These are phyloP conservation scores for Pichia inconspicua DNA, from an alignment of 1,139 yeast species.

Conservation along the genomic window DNA sequence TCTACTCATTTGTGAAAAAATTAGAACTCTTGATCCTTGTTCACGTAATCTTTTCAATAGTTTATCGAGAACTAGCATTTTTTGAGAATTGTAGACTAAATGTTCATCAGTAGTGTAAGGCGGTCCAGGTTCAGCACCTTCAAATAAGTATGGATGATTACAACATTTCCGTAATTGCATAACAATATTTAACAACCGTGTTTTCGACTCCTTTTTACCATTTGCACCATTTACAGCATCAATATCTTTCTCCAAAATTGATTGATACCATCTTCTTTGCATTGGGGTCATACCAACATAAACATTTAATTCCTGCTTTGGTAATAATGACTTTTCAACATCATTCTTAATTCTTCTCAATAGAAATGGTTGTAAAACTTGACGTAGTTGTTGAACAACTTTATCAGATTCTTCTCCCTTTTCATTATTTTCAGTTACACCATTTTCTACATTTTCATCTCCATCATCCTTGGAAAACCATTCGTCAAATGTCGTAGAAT, in stretches of 20 bases:
- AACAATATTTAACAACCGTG: slow-evolving; percentile 66
- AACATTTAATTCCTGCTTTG: slow-evolving; percentile 65
- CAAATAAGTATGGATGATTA: slow-evolving; percentile 75
- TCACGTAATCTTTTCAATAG: slow-evolving; percentile 51
- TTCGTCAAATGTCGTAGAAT: slow-evolving; percentile 63
- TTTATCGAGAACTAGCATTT: slow-evolving; percentile 65
- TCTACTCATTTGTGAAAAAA: slow-evolving; percentile 78
- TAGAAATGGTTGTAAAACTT: slow-evolving; percentile 72
- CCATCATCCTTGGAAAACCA: slow-evolving; percentile 40
- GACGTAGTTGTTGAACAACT: slow-evolving; percentile 73
- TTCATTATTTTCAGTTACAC: slow-evolving; percentile 22
- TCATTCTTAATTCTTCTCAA: slow-evolving; percentile 71
- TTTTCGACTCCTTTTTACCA: slow-evolving; percentile 67
- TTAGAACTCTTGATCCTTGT: slow-evolving; percentile 69
- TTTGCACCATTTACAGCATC: slow-evolving; percentile 79
- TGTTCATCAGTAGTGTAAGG: slow-evolving; percentile 82
- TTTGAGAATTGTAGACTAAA: slow-evolving; percentile 62
- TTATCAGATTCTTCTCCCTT: slow-evolving; percentile 20
- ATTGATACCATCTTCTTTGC: slow-evolving; percentile 73
- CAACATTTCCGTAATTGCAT: slow-evolving; percentile 82
- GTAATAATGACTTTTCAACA: slow-evolving; percentile 68
- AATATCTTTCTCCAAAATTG: slow-evolving; percentile 67
- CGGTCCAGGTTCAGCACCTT: slow-evolving; percentile 86
- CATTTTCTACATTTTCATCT: slow-evolving; percentile 23
- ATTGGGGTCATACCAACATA: slow-evolving; percentile 69